phyloP scores from a whole-genome alignment of 139 green algal species.

The Micractinium conductrix region DNA sequence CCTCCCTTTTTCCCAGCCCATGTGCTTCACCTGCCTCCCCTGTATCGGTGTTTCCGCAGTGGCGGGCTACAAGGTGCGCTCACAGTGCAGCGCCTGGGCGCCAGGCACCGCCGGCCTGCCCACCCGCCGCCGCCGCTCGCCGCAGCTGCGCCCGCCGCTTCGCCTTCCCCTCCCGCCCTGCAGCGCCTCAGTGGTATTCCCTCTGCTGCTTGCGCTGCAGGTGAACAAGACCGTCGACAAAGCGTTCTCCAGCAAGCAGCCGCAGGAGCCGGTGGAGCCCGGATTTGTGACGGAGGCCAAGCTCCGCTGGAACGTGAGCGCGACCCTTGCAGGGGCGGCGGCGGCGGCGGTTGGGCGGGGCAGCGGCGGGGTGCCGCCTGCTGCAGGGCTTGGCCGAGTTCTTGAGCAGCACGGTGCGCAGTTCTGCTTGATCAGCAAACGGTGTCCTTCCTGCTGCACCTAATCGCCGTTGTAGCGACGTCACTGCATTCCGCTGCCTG shows the following conservation, averaged over 20 bases:
- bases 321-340: neutral
- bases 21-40: neutral
- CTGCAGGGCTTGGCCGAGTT: neutral
- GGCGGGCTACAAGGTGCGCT: neutral
- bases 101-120: too few species aligned
- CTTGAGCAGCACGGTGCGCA: neutral
- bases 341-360: neutral
- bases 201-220: too few species aligned
- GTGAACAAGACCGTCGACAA: slow-evolving; percentile 25
- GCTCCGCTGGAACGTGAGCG: slow-evolving; percentile 38
- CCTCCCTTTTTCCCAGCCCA: too few species aligned
- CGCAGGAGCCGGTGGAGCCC: slow-evolving; percentile 18
- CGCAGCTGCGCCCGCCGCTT: neutral
- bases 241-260: slow-evolving; percentile 21
- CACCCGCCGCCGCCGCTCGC: neutral
- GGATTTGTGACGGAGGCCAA: slow-evolving; percentile 43
- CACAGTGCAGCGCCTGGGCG: neutral
- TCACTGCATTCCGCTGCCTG: too few species aligned
- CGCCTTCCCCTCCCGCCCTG: neutral
- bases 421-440: neutral
- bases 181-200: too few species aligned
- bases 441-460: neutral
- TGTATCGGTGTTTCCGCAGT: neutral
- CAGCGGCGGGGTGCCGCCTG: too few species aligned
- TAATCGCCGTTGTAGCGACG: too few species aligned